phyloP scores from a whole-genome alignment of 345 rosid species.

The Fremontodendron californicum region DNA sequence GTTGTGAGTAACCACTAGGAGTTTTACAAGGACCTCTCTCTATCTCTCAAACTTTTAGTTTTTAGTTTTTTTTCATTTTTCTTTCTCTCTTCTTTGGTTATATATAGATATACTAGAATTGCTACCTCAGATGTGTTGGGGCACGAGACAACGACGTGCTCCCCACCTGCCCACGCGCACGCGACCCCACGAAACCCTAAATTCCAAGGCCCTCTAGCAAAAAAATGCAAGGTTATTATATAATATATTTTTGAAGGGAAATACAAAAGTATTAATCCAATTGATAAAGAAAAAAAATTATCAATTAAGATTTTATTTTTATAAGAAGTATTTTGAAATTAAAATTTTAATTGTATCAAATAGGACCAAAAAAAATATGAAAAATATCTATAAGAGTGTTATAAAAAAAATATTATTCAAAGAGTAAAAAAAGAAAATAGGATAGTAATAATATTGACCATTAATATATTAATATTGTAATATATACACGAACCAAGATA shows the following conservation, averaged over 20 bases:
- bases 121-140: conserved; percentile 10
- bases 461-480: neutral
- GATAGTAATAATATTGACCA: neutral
- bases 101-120: no score
- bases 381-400: no score
- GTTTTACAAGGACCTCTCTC: neutral
- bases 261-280: no score
- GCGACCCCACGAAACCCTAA: conserved; percentile 55
- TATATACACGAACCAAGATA: neutral
- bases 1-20: neutral
- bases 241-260: neutral
- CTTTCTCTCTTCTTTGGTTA: no score
- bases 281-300: no score
- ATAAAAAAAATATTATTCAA: no score
- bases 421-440: neutral
- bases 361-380: no score
- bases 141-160: conserved; percentile 47
- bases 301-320: no score
- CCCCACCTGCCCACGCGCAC: conserved; percentile 50
- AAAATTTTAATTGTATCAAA: no score
- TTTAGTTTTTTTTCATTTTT: neutral
- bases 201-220: conserved; percentile 35
- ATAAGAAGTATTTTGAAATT: no score
- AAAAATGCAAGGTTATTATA: no score
- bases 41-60: neutral